Percentiles rank a stretch among this genome's conserved stretches.
These are phyloP conservation scores for Luffa acutangula DNA, from an alignment of 306 rosid species.

Conservation along the genomic window DNA sequence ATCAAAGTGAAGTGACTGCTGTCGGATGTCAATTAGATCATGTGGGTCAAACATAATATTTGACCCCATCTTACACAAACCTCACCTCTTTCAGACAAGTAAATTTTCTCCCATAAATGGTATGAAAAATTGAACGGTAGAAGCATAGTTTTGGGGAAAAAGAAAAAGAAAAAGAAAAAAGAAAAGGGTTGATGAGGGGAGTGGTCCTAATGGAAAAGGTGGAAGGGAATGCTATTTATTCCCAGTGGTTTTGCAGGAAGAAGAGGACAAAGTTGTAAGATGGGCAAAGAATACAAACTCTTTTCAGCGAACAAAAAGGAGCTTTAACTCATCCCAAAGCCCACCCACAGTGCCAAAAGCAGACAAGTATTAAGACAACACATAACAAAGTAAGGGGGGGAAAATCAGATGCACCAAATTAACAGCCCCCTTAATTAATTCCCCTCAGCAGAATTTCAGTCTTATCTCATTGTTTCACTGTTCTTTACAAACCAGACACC, in stretches of 20 bases:
- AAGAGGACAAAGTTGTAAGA: slow-evolving; percentile 9
- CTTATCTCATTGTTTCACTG: slow-evolving; percentile 8
- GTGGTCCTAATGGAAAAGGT: slow-evolving; percentile 6
- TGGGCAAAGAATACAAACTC: slow-evolving; percentile 10
- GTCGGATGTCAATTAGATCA: slow-evolving; percentile 5
- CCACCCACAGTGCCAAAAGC: slow-evolving; percentile 6
- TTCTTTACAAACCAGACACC: slow-evolving; percentile 4
- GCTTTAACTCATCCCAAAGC: slow-evolving; percentile 13
- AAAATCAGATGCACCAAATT: slow-evolving; percentile 5
- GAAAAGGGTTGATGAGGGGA: not conserved
- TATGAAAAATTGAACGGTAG: not conserved
- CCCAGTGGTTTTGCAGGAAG: slow-evolving; percentile 9
- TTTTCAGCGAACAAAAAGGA: slow-evolving; percentile 12
- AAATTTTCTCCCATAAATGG: not conserved
- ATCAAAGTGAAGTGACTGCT: not conserved
- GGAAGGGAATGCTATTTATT: slow-evolving; percentile 1
- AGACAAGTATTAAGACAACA: slow-evolving; percentile 7
- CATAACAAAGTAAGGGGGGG: slow-evolving; percentile 7
- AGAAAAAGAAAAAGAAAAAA: not conserved
- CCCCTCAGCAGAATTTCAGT: slow-evolving; percentile 4
- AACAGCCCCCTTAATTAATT: slow-evolving; percentile 4
- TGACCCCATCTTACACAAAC: not conserved
- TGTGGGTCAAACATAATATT: slow-evolving; percentile 6
- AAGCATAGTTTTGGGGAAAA: not conserved
- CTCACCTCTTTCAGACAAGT: not conserved